Percentiles rank a stretch among this genome's conserved stretches.
phyloP scores from a whole-genome alignment of 306 rosid genomes.

The Prinsepia uniflora region DNA sequence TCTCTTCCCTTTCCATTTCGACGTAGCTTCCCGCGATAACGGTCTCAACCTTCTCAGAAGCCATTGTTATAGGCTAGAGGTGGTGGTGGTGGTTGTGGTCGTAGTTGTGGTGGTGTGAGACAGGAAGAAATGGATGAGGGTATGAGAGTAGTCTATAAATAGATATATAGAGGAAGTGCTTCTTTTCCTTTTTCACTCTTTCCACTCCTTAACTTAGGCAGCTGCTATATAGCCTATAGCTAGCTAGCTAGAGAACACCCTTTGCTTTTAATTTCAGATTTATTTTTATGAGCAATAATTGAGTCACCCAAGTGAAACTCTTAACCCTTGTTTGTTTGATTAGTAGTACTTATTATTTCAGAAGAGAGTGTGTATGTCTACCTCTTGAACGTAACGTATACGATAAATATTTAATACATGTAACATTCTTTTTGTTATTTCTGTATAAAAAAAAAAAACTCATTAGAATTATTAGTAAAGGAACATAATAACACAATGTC shows the following conservation, averaged over 20 bases:
- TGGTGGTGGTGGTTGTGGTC: constrained; percentile 7
- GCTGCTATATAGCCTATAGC: neutral
- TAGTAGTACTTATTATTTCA: too few species aligned
- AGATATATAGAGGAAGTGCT: constrained; percentile 29
- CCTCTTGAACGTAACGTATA: too few species aligned
- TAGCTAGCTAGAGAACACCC: neutral
- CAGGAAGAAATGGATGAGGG: constrained; percentile 33
- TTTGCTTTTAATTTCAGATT: constrained; percentile 24
- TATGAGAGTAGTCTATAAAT: constrained; percentile 36
- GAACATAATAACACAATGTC: too few species aligned
- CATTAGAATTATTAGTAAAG: too few species aligned
- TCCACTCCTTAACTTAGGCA: constrained; percentile 12
- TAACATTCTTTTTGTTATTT: too few species aligned
- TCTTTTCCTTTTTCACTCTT: constrained; percentile 12
- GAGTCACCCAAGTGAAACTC: constrained; percentile 31
- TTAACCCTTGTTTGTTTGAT: neutral
- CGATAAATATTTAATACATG: too few species aligned
- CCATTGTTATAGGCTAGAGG: constrained; percentile 44
- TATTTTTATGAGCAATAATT: constrained; percentile 33
- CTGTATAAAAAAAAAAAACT: too few species aligned
- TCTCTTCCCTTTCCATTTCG: constrained; percentile 80
- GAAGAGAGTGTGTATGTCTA: too few species aligned
- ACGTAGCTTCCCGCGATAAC: constrained; percentile 85
- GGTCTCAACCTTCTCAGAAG: constrained; percentile 97
- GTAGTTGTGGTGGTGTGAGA: constrained; percentile 17